Percentiles rank a stretch among this genome's conserved stretches.
phyloP scores from a whole-genome alignment of 1,284 basidiomycete genomes.

The Cryptococcus maquisensis region DNA sequence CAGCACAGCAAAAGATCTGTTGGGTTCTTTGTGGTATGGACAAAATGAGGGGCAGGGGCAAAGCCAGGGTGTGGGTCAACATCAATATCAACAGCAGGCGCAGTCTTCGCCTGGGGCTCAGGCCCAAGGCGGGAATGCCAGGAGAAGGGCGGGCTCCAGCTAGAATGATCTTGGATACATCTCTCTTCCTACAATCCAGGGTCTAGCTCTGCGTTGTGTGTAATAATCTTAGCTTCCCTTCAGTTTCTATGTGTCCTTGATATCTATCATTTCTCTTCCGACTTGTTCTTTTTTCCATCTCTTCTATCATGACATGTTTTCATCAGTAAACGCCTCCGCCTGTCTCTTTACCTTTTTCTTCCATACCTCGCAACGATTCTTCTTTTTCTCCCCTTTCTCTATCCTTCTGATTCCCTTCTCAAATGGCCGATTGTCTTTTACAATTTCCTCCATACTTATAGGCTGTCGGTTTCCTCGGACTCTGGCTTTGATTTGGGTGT shows the following conservation, averaged over 20 bases:
- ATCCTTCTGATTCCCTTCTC: not conserved
- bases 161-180: not conserved
- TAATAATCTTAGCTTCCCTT: not conserved
- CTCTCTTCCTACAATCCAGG: not conserved
- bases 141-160: not conserved
- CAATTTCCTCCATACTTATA: not conserved
- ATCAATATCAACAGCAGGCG: no score
- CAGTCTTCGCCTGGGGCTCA: no score
- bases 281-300: not conserved
- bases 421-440: not conserved
- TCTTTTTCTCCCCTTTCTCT: not conserved
- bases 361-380: not conserved
- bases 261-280: not conserved
- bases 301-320: not conserved
- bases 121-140: no score
- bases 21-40: constrained; percentile 49
- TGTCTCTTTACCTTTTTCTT: not conserved
- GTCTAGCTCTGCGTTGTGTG: not conserved
- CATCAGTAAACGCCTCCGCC: not conserved
- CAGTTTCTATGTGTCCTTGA: not conserved
- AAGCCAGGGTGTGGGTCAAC: not conserved
- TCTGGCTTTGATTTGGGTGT: constrained; percentile 4
- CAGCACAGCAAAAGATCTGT: constrained; percentile 48
- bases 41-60: constrained; percentile 13
- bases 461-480: not conserved